phyloP scores from a whole-genome alignment of 2,329 filamentous ascomycete species.

The Helotiales sp. region DNA sequence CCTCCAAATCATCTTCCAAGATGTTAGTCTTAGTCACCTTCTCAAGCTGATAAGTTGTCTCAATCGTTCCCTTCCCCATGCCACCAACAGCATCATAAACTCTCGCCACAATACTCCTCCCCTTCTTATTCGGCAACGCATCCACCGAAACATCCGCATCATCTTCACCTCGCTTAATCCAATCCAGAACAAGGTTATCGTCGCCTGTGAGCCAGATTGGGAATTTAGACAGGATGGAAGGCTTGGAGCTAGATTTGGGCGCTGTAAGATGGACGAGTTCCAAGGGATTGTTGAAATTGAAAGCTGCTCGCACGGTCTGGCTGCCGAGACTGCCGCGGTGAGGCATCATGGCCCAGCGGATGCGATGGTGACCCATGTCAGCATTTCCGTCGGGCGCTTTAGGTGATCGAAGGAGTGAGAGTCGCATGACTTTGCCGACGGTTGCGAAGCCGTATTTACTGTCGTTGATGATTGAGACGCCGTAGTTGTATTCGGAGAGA shows the following conservation, averaged over 20 bases:
- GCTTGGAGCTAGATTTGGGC: conserved; percentile 50
- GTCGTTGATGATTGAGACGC: conserved; percentile 92
- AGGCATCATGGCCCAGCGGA: conserved; percentile 89
- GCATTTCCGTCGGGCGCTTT: conserved; percentile 94
- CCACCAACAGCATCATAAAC: conserved; percentile 91
- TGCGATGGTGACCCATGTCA: conserved; percentile 88
- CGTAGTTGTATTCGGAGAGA: conserved; percentile 84
- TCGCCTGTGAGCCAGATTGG: conserved; percentile 72
- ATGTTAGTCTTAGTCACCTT: conserved; percentile 83
- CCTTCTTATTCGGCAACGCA: conserved; percentile 67
- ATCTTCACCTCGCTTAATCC: conserved; percentile 91
- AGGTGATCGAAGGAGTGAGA: conserved; percentile 84
- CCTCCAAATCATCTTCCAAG: conserved; percentile 83
- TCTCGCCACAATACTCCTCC: conserved; percentile 79
- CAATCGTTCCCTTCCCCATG: conserved; percentile 71
- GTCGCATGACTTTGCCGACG: conserved; percentile 84
- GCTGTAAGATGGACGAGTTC: conserved; percentile 49
- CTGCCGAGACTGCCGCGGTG: conserved; percentile 75
- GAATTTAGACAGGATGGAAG: conserved; percentile 45
- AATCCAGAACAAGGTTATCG: conserved; percentile 78
- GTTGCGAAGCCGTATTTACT: conserved; percentile 98
- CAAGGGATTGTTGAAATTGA: conserved; percentile 88
- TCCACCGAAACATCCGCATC: conserved; percentile 73
- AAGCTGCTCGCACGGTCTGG: conserved; percentile 79
- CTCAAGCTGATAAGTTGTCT: conserved; percentile 71